phyloP scores from a whole-genome alignment of 306 rosid species.

The Cicer chorassanicum region DNA sequence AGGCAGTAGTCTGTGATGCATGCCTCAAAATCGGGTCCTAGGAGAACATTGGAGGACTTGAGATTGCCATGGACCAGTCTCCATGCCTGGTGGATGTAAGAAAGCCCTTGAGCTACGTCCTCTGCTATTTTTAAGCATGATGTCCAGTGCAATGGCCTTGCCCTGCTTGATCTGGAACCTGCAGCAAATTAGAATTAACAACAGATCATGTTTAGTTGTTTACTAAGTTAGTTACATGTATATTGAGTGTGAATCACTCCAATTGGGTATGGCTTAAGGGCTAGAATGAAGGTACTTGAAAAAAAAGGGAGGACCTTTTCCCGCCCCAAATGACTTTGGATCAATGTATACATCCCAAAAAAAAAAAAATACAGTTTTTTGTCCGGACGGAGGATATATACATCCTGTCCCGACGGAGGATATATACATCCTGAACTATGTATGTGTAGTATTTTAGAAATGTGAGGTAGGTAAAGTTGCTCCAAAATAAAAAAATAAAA shows the following conservation, averaged over 20 bases:
- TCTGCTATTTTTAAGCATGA: conserved; percentile 95
- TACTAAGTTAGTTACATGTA: not conserved
- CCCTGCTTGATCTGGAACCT: conserved; percentile 82
- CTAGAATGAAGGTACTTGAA: not conserved
- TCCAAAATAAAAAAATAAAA: too few species aligned
- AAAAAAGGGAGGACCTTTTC: too few species aligned
- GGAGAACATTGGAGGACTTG: conserved; percentile 81
- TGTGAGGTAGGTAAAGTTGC: too few species aligned
- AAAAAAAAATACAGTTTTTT: too few species aligned
- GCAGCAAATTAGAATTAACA: conserved; percentile 39
- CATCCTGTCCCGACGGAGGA: too few species aligned
- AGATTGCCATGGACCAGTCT: conserved; percentile 92
- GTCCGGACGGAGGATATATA: too few species aligned
- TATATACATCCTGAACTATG: too few species aligned
- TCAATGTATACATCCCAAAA: too few species aligned
- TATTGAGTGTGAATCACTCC: conserved; percentile 2
- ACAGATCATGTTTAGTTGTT: not conserved
- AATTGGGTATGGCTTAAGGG: not conserved
- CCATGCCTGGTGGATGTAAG: conserved; percentile 98
- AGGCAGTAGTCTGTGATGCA: conserved; percentile 86
- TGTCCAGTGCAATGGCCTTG: conserved; percentile 94
- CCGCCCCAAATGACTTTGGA: too few species aligned
- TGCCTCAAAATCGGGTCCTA: conserved; percentile 88
- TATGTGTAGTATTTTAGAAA: too few species aligned
- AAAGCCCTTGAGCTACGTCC: conserved; percentile 88